Evolutionary conservation across 2,329 filamentous ascomycete species (phyloP).

Genomic region (Beauveria scarabaeidicola): DNA sequence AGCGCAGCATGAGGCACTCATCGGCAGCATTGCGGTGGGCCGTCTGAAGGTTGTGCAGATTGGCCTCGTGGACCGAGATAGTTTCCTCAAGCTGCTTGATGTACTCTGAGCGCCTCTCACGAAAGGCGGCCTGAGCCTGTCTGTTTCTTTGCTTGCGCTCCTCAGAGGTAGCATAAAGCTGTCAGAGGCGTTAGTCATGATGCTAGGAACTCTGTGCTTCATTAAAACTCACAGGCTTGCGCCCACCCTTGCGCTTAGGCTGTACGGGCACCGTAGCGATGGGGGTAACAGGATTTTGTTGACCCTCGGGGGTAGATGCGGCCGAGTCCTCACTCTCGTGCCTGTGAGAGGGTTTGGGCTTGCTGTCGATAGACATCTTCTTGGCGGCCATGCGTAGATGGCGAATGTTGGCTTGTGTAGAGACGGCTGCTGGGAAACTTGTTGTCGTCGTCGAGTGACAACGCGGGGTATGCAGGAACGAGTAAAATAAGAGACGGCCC

Average conservation of each 20-base stretch:
- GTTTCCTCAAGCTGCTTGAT: conserved; percentile 98
- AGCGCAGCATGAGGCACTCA: conserved; percentile 95
- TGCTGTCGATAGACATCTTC: conserved; percentile 60
- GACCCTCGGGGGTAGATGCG: conserved; percentile 52
- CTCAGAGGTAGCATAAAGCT: conserved; percentile 99
- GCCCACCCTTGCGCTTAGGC: conserved; percentile 93
- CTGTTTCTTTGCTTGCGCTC: conserved; percentile 96
- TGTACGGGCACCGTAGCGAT: conserved; percentile 43
- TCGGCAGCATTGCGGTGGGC: conserved; percentile 91
- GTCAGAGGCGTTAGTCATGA: conserved; percentile 28
- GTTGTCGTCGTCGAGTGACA: not conserved
- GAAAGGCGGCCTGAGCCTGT: conserved; percentile 94
- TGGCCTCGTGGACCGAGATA: conserved; percentile 94
- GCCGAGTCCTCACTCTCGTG: conserved; percentile 55
- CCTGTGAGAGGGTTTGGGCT: conserved; percentile 31
- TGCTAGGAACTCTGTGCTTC: conserved; percentile 42
- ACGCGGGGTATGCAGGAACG: not conserved
- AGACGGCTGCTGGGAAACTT: not conserved
- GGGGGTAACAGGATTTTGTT: conserved; percentile 30
- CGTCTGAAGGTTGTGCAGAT: conserved; percentile 83
- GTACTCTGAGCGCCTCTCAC: conserved; percentile 94
- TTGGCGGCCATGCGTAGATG: conserved; percentile 48
- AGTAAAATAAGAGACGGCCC: not conserved
- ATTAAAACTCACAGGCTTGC: conserved; percentile 75
- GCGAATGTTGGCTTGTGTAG: conserved; percentile 12